phyloP scores from a whole-genome alignment of 2,329 filamentous ascomycete genomes.

The Lasiodiplodia theobromae region DNA sequence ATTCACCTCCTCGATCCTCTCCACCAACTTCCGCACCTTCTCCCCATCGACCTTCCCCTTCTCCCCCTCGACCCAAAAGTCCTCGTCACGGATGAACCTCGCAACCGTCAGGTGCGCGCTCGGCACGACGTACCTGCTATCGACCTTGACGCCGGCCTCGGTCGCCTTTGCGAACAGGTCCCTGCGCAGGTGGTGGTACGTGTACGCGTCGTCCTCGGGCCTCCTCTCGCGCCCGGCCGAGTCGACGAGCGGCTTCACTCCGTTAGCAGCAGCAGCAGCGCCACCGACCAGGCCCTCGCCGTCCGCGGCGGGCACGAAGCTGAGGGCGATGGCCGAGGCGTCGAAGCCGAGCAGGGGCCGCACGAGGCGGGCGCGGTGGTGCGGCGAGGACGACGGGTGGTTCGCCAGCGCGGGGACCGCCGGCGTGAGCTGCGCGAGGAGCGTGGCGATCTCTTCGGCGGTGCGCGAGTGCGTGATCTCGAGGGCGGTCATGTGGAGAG shows the following conservation, averaged over 20 bases:
- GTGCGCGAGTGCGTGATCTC: constrained; percentile 86
- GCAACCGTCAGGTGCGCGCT: constrained; percentile 89
- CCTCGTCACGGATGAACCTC: constrained; percentile 74
- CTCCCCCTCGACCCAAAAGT: constrained; percentile 48
- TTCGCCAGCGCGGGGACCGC: constrained; percentile 67
- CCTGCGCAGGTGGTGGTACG: constrained; percentile 87
- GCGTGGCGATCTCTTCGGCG: constrained; percentile 67
- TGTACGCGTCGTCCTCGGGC: constrained; percentile 69
- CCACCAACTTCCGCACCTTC: constrained; percentile 70
- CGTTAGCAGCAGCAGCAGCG: too few relatives aligned
- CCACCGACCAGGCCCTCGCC: constrained; percentile 32
- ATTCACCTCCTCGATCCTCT: constrained; percentile 78
- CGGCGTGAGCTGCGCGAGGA: constrained; percentile 66
- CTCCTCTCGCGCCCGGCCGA: constrained; percentile 36
- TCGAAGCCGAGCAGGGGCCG: constrained; percentile 87
- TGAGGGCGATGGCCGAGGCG: constrained; percentile 82
- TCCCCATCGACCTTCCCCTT: constrained; percentile 51
- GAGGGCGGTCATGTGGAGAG: constrained; percentile 84
- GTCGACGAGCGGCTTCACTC: not conserved
- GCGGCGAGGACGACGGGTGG: constrained; percentile 70
- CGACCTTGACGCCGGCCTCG: constrained; percentile 67
- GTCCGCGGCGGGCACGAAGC: constrained; percentile 80
- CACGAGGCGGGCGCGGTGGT: constrained; percentile 75
- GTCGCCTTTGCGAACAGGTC: constrained; percentile 70
- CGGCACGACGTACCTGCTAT: constrained; percentile 84